Evolutionary conservation across 164 flowering plant species (phyloP).

Genomic region (Magnolia sinica): DNA sequence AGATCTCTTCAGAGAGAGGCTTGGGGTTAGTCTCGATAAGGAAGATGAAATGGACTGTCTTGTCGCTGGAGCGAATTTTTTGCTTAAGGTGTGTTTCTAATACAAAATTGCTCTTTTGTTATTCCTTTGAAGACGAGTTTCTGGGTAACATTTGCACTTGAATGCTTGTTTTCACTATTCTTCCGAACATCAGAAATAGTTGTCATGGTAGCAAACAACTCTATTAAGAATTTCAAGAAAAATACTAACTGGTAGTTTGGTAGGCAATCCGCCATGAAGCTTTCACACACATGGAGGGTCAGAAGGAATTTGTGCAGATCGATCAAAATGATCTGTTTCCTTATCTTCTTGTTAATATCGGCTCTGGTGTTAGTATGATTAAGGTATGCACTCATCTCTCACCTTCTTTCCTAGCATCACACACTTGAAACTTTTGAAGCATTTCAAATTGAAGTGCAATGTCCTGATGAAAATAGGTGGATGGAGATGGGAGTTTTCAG

Average conservation of each 20-base stretch:
- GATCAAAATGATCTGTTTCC: constrained; percentile 91
- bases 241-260: constrained; percentile 7
- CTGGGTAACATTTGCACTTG: not conserved
- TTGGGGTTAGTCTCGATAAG: constrained; percentile 89
- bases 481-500: constrained; percentile 84
- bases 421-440: not conserved
- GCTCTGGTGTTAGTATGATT: constrained; percentile 93
- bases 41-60: constrained; percentile 98
- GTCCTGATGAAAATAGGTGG: constrained; percentile 48
- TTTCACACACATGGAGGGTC: constrained; percentile 95
- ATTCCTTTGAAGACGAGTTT: too few relatives aligned
- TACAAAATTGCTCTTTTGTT: not conserved
- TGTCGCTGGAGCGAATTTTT: constrained; percentile 93
- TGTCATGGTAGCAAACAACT: not conserved
- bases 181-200: not conserved
- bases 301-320: constrained; percentile 94
- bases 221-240: not conserved
- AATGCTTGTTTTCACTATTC: not conserved
- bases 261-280: constrained; percentile 98
- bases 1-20: constrained; percentile 90
- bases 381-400: constrained; percentile 44
- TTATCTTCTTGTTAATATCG: constrained; percentile 96
- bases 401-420: not conserved
- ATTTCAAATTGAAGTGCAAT: not conserved
- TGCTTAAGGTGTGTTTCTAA: constrained; percentile 67